Conservation (phyloP, 2,329 filamentous ascomycete species). For the Celoporthe dispersa region DNA sequence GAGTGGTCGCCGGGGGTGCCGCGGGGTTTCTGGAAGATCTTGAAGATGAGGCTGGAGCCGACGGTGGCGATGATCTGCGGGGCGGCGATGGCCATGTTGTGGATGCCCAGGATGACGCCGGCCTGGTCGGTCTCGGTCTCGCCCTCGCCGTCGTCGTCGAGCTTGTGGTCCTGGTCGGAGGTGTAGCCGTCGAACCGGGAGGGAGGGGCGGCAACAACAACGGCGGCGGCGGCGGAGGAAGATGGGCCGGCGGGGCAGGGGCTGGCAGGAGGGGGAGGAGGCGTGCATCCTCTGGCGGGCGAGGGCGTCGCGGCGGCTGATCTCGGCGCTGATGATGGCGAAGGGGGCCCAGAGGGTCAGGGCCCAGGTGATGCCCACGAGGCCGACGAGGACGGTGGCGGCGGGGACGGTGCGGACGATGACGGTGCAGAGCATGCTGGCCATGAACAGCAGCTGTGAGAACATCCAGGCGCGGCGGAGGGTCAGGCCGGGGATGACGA, state of each 20-base stretch:
- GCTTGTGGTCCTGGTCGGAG: slow-evolving; percentile 37
- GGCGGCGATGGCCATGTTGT: slow-evolving; percentile 92
- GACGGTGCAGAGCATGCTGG: slow-evolving; percentile 82
- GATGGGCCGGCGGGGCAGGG: slow-evolving; percentile 21
- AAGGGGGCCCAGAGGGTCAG: slow-evolving; percentile 94
- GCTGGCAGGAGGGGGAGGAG: slow-evolving; percentile 25
- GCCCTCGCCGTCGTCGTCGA: slow-evolving; percentile 49
- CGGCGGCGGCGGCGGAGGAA: slow-evolving; percentile 19
- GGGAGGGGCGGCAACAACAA: too few species aligned
- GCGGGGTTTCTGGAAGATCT: slow-evolving; percentile 82
- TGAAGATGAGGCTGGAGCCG: slow-evolving; percentile 83
- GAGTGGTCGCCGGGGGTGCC: slow-evolving; percentile 84
- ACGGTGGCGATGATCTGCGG: slow-evolving; percentile 91
- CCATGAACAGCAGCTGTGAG: slow-evolving; percentile 81
- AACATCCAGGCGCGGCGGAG: slow-evolving; percentile 87
- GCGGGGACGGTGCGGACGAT: slow-evolving; percentile 72
- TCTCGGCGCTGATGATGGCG: slow-evolving; percentile 91
- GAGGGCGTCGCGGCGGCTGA: slow-evolving; percentile 76
- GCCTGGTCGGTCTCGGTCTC: slow-evolving; percentile 72
- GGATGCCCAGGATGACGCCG: slow-evolving; percentile 89
- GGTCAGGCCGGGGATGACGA: slow-evolving; percentile 82
- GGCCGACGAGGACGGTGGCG: slow-evolving; percentile 77
- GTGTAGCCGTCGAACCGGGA: slow-evolving; percentile 34
- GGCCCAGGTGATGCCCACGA: slow-evolving; percentile 91
- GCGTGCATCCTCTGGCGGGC: slow-evolving; percentile 44